Evolutionary conservation across 108 stramenopile genomes (phyloP).

Genomic region (Conticribra weissflogii): DNA sequence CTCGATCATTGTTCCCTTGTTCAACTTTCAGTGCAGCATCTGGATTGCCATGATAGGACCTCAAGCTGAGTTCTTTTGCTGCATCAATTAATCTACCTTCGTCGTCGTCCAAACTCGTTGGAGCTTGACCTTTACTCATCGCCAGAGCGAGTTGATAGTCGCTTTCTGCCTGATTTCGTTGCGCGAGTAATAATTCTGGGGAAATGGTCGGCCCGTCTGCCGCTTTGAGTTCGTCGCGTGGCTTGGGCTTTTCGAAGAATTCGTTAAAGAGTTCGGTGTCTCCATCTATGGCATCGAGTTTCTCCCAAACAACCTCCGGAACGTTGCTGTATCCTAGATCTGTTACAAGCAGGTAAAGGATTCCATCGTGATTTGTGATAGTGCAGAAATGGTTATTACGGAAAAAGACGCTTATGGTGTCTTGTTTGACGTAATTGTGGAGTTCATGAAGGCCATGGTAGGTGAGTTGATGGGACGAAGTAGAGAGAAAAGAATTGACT

Average conservation of each 20-base stretch:
- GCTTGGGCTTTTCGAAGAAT: constrained; percentile 48
- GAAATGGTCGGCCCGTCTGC: constrained; percentile 43
- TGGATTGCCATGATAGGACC: constrained; percentile 41
- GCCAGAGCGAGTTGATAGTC: constrained; percentile 80
- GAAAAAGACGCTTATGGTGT: constrained; percentile 89
- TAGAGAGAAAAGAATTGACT: constrained; percentile 69
- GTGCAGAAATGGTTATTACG: constrained; percentile 98
- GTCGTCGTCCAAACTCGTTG: constrained; percentile 39
- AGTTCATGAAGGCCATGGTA: constrained; percentile 80
- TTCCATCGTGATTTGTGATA: constrained; percentile 82
- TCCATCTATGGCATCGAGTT: constrained; percentile 86
- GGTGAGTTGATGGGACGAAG: constrained; percentile 86
- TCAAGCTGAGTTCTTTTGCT: constrained; percentile 63
- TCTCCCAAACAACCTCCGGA: constrained; percentile 89
- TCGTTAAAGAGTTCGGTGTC: constrained; percentile 79
- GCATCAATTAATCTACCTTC: constrained; percentile 64
- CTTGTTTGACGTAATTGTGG: constrained; percentile 74
- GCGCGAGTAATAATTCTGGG: constrained; percentile 60
- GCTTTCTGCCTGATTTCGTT: constrained; percentile 56
- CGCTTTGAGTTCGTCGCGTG: constrained; percentile 24
- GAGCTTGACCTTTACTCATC: constrained; percentile 37
- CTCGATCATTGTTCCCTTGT: constrained; percentile 26
- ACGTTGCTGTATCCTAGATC: constrained; percentile 91
- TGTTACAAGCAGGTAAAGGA: constrained; percentile 89
- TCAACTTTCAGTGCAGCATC: neutral